Percentiles rank a stretch among this genome's conserved stretches.
Conservation (phyloP, 306 rosid species). For the Lotus japonicus region DNA sequence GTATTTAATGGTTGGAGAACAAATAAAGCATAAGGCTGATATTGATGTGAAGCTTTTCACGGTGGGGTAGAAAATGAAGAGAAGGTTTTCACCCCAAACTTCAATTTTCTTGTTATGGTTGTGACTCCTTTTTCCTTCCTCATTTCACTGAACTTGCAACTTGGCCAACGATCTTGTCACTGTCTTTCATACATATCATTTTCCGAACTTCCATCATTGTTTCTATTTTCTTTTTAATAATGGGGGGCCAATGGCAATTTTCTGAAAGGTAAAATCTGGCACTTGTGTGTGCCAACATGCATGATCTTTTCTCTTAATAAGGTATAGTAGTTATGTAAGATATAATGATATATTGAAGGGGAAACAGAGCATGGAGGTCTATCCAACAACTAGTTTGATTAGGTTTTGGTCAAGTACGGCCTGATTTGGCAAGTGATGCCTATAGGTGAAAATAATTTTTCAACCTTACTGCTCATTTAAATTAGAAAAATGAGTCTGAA, state of each 20-base stretch:
- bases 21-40: slow-evolving; percentile 19
- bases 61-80: slow-evolving; percentile 11
- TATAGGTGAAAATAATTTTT: not conserved
- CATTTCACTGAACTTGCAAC: slow-evolving; percentile 20
- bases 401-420: not conserved
- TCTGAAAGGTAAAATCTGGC: slow-evolving; percentile 1
- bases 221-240: slow-evolving; percentile 25
- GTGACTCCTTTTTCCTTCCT: slow-evolving; percentile 8
- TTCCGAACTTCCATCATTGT: slow-evolving; percentile 35
- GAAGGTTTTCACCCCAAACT: slow-evolving; percentile 27
- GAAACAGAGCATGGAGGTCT: not conserved
- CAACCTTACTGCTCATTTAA: too few species aligned
- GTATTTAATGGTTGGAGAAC: slow-evolving; percentile 12
- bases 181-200: slow-evolving; percentile 32
- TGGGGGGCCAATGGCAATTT: not conserved
- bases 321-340: not conserved
- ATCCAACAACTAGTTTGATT: too few species aligned
- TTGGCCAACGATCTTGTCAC: slow-evolving; percentile 37
- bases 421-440: slow-evolving; percentile 1
- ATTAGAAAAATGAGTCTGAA: too few species aligned
- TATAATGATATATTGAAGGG: too few species aligned
- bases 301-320: not conserved
- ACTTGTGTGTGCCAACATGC: not conserved
- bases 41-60: slow-evolving; percentile 63
- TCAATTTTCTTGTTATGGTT: not conserved